Conservation (phyloP, 768 basidiomycete genomes). For the Favolaschia claudopus region DNA sequence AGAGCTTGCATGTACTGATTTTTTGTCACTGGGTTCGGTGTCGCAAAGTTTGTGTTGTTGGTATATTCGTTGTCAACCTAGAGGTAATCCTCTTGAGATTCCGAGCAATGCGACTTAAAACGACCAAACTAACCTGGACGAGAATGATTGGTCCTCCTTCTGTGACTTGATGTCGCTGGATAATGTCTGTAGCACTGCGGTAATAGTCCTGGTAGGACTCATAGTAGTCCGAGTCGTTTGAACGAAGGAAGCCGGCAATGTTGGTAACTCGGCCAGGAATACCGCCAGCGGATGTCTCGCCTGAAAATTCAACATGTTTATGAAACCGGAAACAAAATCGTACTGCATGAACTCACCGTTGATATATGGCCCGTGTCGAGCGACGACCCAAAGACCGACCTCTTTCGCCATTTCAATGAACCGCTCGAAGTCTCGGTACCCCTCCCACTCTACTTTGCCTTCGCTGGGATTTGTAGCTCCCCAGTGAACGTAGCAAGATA, state of each 20-base stretch:
- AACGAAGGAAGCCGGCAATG: conserved; percentile 20
- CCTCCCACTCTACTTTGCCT: conserved; percentile 18
- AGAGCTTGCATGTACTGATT: conserved; percentile 21
- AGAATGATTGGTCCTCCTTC: conserved; percentile 18
- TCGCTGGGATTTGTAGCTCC: conserved; percentile 17
- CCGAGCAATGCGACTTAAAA: neutral
- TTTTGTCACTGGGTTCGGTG: conserved; percentile 20
- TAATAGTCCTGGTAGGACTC: conserved; percentile 23
- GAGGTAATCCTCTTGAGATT: no score
- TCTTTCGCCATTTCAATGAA: conserved; percentile 19
- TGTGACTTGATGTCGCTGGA: conserved; percentile 14
- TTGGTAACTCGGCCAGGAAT: conserved; percentile 21
- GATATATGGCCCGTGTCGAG: conserved; percentile 16
- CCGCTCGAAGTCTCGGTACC: conserved; percentile 13
- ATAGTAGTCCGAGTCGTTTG: conserved; percentile 19
- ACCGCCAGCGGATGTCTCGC: conserved; percentile 19
- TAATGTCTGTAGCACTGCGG: conserved; percentile 17
- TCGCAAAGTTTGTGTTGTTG: conserved; percentile 20
- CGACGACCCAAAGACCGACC: conserved; percentile 16
- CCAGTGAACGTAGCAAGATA: conserved; percentile 22
- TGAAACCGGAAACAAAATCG: neutral
- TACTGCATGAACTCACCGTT: neutral
- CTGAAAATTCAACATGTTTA: neutral
- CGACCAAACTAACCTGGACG: conserved; percentile 12
- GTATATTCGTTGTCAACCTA: conserved; percentile 21